Percentiles rank a stretch among this genome's conserved stretches.
These are phyloP conservation scores for Penicillium sp. DNA, from an alignment of 2,329 filamentous ascomycete genomes.

Conservation along the genomic window DNA sequence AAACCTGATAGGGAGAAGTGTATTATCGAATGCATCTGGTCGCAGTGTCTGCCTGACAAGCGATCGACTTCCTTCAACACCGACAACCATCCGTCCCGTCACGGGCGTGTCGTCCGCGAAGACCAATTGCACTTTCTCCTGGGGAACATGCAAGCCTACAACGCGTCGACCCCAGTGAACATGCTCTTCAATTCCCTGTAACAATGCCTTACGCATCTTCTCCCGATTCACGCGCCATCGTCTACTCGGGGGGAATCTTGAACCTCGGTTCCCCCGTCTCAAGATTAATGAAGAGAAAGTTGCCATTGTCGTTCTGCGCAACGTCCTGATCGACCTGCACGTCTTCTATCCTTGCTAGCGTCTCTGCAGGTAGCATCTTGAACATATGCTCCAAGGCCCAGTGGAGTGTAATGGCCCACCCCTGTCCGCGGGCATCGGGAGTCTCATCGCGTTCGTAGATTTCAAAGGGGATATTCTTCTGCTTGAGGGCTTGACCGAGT, in stretches of 20 bases:
- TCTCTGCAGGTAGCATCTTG: constrained; percentile 19
- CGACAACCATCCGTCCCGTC: constrained; percentile 18
- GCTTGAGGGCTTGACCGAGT: constrained; percentile 25
- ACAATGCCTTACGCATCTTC: constrained; percentile 20
- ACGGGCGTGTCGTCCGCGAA: constrained; percentile 12
- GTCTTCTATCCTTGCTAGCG: constrained; percentile 15
- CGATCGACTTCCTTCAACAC: constrained; percentile 25
- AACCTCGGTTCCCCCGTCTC: constrained; percentile 29
- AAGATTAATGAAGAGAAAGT: constrained; percentile 32
- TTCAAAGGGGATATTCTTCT: constrained; percentile 31
- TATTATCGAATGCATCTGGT: constrained; percentile 23
- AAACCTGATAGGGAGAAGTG: constrained; percentile 22
- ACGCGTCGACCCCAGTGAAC: constrained; percentile 22
- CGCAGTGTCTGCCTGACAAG: constrained; percentile 22
- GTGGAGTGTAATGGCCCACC: constrained; percentile 30
- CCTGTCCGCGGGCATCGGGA: constrained; percentile 24
- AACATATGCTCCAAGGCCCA: constrained; percentile 27
- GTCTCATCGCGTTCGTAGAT: constrained; percentile 33
- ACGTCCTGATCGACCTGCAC: constrained; percentile 27
- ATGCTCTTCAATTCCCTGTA: constrained; percentile 22
- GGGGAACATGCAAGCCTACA: constrained; percentile 8
- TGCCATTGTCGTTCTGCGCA: constrained; percentile 24
- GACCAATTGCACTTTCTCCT: constrained; percentile 1
- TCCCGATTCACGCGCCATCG: constrained; percentile 31
- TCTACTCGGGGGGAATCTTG: constrained; percentile 28